Evolutionary conservation across 1,284 basidiomycete genomes (phyloP), one percentile per base, ranked within the genome.

Genomic region (Ganoderma sinense): DNA sequence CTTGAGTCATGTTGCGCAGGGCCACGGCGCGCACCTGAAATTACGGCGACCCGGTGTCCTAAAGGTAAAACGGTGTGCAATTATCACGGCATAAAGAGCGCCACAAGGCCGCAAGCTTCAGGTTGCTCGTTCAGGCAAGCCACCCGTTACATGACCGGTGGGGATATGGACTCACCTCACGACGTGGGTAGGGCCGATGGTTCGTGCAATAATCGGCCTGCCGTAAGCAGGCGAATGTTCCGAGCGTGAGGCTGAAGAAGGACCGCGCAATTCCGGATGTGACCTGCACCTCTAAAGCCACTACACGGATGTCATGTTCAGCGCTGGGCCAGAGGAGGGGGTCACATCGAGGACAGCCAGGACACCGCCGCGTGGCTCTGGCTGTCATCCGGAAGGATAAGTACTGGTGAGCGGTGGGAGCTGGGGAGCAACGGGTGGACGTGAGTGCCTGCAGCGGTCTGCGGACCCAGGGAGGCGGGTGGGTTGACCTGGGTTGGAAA

Each of bases 41-140:
- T 55, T 48, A 62, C 51, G 41, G 64, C 55, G 51, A 43, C 65
- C 67, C 62, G 67, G 51, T 39, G 62, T 63, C 40, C 62, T 64
- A 62, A 56, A 41, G 63, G 62, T 29, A 33, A 64, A 68, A 59
- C 7, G 58, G 53, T 48, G 55, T 67, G 71, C 63, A 72, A 69
- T 62, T 61, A 72, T 72, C 71, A 72, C 66, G 43, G 71, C 62
- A 61, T 16, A 41, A 20, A 45, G 33, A 53, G 69, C 67, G 69
- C 68, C 66, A 68, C 69, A 62, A 72, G 51, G 71, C 62, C 67
- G 65, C 64, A 53, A 33, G 68, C 43, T 51, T 45, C 65, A 59
- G 33, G 29, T 7, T 18, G 53, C 53, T 56, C 16, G 14, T 56
- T 56, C 53, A 5, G 53, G 53, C 53, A 56, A 59, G 33, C 20